These are phyloP conservation scores for Austroboletus olivaceoglutinosus DNA, from an alignment of 1,284 basidiomycete genomes.

Conservation along the genomic window DNA sequence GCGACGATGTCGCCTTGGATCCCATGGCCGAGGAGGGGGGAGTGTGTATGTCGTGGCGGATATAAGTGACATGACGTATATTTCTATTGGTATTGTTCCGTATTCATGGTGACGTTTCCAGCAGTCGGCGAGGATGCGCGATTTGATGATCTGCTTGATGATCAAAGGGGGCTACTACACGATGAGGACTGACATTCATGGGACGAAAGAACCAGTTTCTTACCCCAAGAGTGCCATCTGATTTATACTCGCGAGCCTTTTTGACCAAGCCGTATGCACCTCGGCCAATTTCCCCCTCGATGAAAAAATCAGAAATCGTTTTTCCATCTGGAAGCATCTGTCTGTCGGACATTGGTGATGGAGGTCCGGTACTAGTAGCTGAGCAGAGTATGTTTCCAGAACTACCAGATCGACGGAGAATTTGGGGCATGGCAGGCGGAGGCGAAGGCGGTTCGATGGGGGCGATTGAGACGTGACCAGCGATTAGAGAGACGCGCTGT, in stretches of 20 bases:
- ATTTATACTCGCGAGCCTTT: constrained; percentile 75
- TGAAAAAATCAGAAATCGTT: constrained; percentile 75
- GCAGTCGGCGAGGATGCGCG: constrained; percentile 96
- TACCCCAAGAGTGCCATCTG: constrained; percentile 80
- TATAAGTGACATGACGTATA: constrained; percentile 94
- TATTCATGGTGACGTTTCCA: constrained; percentile 96
- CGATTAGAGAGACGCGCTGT: constrained; percentile 76
- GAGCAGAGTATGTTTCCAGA: constrained; percentile 59
- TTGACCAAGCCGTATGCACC: constrained; percentile 98
- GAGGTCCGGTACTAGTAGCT: constrained; percentile 57
- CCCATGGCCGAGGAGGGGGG: constrained; percentile 75
- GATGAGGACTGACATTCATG: constrained; percentile 17
- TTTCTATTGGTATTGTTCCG: constrained; percentile 98
- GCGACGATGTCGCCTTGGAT: constrained; percentile 52
- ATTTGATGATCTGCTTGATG: constrained; percentile 99
- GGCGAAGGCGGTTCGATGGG: constrained; percentile 67
- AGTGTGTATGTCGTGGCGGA: constrained; percentile 75
- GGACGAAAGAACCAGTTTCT: constrained; percentile 35
- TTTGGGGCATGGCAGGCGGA: constrained; percentile 55
- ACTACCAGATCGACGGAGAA: constrained; percentile 59
- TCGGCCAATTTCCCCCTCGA: constrained; percentile 85
- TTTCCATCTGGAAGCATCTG: constrained; percentile 56
- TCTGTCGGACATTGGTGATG: constrained; percentile 52
- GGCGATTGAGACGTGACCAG: constrained; percentile 72
- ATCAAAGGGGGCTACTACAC: constrained; percentile 64